A percentile compares a stretch with the other conserved stretches of the same genome.
phyloP scores from a whole-genome alignment of 768 basidiomycete species.

The Rhodotorula paludigena region DNA sequence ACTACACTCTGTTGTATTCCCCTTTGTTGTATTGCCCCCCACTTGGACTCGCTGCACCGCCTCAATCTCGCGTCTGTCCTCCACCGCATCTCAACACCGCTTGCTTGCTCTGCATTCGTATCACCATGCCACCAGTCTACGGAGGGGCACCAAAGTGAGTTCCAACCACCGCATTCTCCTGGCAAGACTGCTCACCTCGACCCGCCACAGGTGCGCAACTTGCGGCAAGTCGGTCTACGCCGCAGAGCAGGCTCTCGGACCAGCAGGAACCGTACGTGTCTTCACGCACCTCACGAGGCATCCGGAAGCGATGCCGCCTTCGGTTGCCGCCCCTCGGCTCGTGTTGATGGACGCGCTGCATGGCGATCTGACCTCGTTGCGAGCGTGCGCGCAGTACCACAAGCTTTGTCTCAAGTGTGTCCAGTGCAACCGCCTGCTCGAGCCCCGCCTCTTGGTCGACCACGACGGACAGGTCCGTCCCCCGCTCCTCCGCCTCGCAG shows the following conservation, averaged over 20 bases:
- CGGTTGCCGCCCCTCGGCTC: too few relatives aligned
- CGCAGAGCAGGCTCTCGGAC: constrained; percentile 85
- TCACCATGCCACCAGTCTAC: not conserved
- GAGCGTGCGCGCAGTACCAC: constrained; percentile 44
- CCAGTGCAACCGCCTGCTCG: constrained; percentile 69
- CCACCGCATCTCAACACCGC: too few relatives aligned
- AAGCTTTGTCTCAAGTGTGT: constrained; percentile 77
- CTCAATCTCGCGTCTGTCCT: too few relatives aligned
- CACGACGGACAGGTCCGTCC: constrained; percentile 69
- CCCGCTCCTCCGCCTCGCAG: constrained; percentile 44
- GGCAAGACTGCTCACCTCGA: too few relatives aligned
- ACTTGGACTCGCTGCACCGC: too few relatives aligned
- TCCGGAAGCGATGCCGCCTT: too few relatives aligned
- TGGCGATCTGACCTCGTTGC: constrained; percentile 13
- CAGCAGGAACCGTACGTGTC: constrained; percentile 70
- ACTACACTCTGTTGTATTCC: too few relatives aligned
- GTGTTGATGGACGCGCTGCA: constrained; percentile 9
- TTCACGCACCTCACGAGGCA: too few relatives aligned
- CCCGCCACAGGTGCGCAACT: constrained; percentile 15
- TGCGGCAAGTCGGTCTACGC: constrained; percentile 60
- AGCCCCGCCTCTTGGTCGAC: constrained; percentile 70
- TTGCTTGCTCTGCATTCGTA: not conserved
- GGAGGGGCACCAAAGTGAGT: not conserved
- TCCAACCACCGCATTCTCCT: too few relatives aligned
- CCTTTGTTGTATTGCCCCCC: too few relatives aligned